phyloP scores from a whole-genome alignment of 257 asterid genomes.

The Nicotiana benthamiana region DNA sequence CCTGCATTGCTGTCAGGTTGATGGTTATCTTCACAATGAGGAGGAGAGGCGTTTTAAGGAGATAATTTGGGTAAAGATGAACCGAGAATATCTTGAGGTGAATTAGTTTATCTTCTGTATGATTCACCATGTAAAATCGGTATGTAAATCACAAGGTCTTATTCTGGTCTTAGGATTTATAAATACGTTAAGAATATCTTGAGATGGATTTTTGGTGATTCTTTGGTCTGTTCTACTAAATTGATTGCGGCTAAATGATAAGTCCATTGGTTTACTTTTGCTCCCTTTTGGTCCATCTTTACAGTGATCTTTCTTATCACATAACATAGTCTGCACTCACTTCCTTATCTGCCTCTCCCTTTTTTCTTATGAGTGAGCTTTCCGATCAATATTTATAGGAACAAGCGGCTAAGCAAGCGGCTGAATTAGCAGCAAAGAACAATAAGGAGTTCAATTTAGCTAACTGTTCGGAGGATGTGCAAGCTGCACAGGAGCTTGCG shows the following conservation, averaged over 20 bases:
- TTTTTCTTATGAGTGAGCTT: background rate
- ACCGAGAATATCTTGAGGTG: slow-evolving; percentile 84
- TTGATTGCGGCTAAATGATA: background rate
- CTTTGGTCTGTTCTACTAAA: background rate
- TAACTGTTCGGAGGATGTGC: slow-evolving; percentile 50
- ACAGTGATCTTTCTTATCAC: background rate
- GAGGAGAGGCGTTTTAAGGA: slow-evolving; percentile 60
- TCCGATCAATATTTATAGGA: slow-evolving; percentile 37
- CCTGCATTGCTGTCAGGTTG: slow-evolving; percentile 46
- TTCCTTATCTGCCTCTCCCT: slow-evolving; percentile 2
- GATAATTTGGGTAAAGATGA: slow-evolving; percentile 74
- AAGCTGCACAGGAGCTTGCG: slow-evolving; percentile 45
- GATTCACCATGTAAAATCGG: background rate
- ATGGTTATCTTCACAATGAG: slow-evolving; percentile 52
- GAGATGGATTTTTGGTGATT: background rate
- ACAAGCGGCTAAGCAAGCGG: slow-evolving; percentile 84
- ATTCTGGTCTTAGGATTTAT: background rate
- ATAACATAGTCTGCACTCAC: slow-evolving; percentile 5
- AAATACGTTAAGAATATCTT: too few species aligned
- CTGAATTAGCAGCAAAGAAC: slow-evolving; percentile 41
- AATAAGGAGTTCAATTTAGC: slow-evolving; percentile 37
- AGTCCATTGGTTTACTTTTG: background rate
- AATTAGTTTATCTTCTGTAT: background rate
- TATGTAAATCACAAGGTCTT: background rate
- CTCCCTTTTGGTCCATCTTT: background rate